Percentiles rank a stretch among this genome's conserved stretches.
Evolutionary conservation across 2,329 filamentous ascomycete species (phyloP).

Genomic region (Penicillium thymicola): DNA sequence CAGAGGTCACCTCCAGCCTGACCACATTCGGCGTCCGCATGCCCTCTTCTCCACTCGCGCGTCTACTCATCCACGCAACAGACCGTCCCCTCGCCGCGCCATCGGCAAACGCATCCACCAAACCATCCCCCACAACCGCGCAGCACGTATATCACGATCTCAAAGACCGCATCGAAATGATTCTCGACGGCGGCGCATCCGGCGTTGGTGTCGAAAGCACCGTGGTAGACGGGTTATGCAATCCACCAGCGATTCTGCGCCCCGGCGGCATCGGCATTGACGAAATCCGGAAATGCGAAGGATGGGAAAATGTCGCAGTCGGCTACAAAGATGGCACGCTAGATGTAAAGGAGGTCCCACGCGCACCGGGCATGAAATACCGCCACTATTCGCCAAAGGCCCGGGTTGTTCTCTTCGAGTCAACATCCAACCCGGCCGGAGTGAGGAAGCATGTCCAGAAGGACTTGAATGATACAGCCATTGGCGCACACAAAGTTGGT

Average conservation of each 20-base stretch:
- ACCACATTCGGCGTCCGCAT: constrained; percentile 85
- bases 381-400: constrained; percentile 95
- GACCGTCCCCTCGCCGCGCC: constrained; percentile 82
- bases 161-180: constrained; percentile 74
- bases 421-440: constrained; percentile 36
- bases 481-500: constrained; percentile 33
- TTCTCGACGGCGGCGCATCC: constrained; percentile 85
- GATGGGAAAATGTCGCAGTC: constrained; percentile 75
- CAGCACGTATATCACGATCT: constrained; percentile 87
- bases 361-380: constrained; percentile 98
- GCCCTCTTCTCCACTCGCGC: constrained; percentile 78
- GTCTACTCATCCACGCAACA: constrained; percentile 77
- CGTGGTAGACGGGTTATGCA: constrained; percentile 83
- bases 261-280: constrained; percentile 86
- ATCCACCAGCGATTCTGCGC: constrained; percentile 75
- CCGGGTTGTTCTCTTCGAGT: constrained; percentile 77
- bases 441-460: constrained; percentile 33
- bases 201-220: constrained; percentile 93
- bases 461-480: constrained; percentile 32
- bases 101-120: constrained; percentile 90
- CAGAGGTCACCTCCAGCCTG: constrained; percentile 87
- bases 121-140: constrained; percentile 85
- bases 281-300: constrained; percentile 66
- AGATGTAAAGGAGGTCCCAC: constrained; percentile 62
- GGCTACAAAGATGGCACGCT: constrained; percentile 77